These are phyloP conservation scores for Candida anglica DNA, from an alignment of 805 yeast species.

Conservation along the genomic window DNA sequence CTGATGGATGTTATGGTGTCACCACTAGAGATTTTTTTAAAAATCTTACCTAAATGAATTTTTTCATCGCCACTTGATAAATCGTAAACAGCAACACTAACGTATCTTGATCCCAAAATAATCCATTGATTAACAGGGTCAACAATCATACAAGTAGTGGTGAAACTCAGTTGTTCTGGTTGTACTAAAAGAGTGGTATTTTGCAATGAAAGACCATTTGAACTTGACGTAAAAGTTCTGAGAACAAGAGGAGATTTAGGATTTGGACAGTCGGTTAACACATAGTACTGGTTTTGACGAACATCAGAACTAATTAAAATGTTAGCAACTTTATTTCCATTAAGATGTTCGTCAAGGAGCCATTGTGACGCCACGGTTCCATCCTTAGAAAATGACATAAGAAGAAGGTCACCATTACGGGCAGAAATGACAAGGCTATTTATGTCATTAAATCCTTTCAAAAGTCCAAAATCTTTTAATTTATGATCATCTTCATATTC, in stretches of 20 bases:
- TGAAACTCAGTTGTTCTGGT: slow-evolving; percentile 46
- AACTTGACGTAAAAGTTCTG: slow-evolving; percentile 23
- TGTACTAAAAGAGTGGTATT: slow-evolving; percentile 26
- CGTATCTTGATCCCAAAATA: slow-evolving; percentile 68
- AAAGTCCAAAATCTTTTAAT: slow-evolving; percentile 38
- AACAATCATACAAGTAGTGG: slow-evolving; percentile 53
- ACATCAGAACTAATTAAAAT: slow-evolving; percentile 29
- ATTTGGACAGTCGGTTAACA: slow-evolving; percentile 66
- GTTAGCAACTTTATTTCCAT: slow-evolving; percentile 47
- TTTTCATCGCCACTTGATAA: slow-evolving; percentile 19
- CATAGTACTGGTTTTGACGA: slow-evolving; percentile 19
- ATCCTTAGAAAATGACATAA: slow-evolving; percentile 33
- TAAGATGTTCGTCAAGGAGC: slow-evolving; percentile 17
- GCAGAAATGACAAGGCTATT: slow-evolving; percentile 23
- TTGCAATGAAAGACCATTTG: slow-evolving; percentile 15
- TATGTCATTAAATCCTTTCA: slow-evolving; percentile 35
- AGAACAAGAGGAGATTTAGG: slow-evolving; percentile 51
- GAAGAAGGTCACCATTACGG: slow-evolving; percentile 38
- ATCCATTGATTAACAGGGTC: slow-evolving; percentile 38
- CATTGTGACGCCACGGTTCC: slow-evolving; percentile 24
- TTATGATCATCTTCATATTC: slow-evolving; percentile 12
- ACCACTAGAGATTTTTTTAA: slow-evolving; percentile 55
- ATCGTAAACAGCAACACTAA: slow-evolving; percentile 57
- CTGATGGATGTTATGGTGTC: slow-evolving; percentile 63
- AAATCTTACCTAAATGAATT: slow-evolving; percentile 17